phyloP scores from a whole-genome alignment of 2,329 filamentous ascomycete genomes.

The Cyphellophora europaea region DNA sequence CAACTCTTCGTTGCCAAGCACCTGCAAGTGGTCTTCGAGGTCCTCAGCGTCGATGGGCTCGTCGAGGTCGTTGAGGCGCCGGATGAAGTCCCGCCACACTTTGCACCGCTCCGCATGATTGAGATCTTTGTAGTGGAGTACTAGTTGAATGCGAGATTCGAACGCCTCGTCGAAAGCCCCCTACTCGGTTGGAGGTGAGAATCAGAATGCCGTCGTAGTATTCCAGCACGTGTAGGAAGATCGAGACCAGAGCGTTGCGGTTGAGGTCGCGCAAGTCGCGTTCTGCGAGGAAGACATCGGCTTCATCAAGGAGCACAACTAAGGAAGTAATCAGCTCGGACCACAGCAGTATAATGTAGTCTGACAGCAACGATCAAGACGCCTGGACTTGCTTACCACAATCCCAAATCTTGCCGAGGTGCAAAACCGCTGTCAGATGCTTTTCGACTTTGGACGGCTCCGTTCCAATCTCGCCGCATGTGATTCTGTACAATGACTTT shows the following conservation, averaged over 20 bases:
- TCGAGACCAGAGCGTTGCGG: conserved; percentile 5
- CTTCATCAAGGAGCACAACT: conserved; percentile 14
- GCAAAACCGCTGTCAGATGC: conserved; percentile 27
- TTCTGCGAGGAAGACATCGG: conserved; percentile 11
- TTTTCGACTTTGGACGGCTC: conserved; percentile 26
- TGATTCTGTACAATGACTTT: conserved; percentile 31
- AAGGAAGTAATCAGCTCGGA: no score
- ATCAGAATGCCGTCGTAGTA: conserved; percentile 34
- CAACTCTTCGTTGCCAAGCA: no score
- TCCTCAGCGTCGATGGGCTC: no score
- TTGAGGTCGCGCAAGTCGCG: conserved; percentile 2
- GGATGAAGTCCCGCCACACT: no score
- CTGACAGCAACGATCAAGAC: no score
- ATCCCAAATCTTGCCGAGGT: conserved; percentile 29
- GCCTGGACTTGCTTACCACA: no score
- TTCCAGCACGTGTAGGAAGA: conserved; percentile 26
- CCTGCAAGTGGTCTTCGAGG: no score
- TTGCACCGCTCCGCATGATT: no score
- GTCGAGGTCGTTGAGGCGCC: no score
- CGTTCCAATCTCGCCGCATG: conserved; percentile 31
- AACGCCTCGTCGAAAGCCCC: conserved; percentile 32
- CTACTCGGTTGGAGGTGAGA: conserved; percentile 36
- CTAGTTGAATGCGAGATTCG: conserved; percentile 6
- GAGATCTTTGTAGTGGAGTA: no score
- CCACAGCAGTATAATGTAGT: no score